Percentiles rank a stretch among this genome's conserved stretches.
Evolutionary conservation across 2,329 filamentous ascomycete genomes (phyloP).

Genomic region (Colletotrichum australisinense): DNA sequence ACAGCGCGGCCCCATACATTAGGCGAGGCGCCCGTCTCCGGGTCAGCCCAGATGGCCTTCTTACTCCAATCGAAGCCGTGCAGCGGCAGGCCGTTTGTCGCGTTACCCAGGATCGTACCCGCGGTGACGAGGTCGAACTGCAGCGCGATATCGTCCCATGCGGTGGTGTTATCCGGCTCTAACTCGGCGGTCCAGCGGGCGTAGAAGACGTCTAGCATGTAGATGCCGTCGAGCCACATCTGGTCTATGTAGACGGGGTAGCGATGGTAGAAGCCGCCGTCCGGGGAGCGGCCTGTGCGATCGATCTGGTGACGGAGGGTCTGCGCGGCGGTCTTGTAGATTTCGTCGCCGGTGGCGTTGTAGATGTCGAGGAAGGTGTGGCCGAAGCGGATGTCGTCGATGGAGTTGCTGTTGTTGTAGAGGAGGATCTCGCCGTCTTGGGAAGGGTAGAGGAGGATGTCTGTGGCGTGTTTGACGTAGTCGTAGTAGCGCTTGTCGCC

Average conservation of each 20-base stretch:
- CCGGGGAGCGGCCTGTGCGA: constrained; percentile 28
- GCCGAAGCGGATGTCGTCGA: constrained; percentile 36
- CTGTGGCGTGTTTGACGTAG: constrained; percentile 40
- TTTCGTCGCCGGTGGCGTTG: constrained; percentile 27
- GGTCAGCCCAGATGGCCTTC: constrained; percentile 59
- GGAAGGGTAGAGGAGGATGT: constrained; percentile 40
- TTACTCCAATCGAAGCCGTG: constrained; percentile 64
- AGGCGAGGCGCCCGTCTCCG: constrained; percentile 58
- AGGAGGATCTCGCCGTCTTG: constrained; percentile 36
- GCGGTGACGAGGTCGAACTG: constrained; percentile 54
- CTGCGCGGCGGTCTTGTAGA: constrained; percentile 32
- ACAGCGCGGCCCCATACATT: constrained; percentile 62
- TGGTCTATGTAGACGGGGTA: constrained; percentile 41
- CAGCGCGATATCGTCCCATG: constrained; percentile 55
- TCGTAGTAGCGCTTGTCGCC: constrained; percentile 39
- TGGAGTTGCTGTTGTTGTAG: constrained; percentile 35
- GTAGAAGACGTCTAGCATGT: constrained; percentile 51
- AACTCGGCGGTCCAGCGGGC: constrained; percentile 44
- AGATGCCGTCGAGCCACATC: constrained; percentile 58
- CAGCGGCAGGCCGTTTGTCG: constrained; percentile 53
- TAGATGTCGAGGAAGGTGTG: constrained; percentile 34
- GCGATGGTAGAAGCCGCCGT: constrained; percentile 37
- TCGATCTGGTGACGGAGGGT: constrained; percentile 31
- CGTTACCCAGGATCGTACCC: constrained; percentile 51
- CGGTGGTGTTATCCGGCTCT: constrained; percentile 39